Evolutionary conservation across 352 stramenopile species (phyloP), one percentile per base, ranked within the genome.

Genomic region (Pythium graminicola): DNA sequence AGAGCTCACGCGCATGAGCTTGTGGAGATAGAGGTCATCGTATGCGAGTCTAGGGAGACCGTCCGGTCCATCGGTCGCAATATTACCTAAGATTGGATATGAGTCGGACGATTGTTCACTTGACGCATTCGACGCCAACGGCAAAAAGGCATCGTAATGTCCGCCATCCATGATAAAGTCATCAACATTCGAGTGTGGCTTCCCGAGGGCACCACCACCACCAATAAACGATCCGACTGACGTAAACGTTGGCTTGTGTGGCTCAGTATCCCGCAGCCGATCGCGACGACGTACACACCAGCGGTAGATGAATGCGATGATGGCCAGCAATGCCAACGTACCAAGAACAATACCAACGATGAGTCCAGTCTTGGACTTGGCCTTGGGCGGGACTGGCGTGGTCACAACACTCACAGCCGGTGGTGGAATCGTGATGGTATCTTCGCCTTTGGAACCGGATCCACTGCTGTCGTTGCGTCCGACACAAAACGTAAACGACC

Each of bases 1-100:
- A 35, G 67, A 78, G 55, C 74, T 86, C 43, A 87, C 76, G 50
- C 76, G 79, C 43, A 90, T 57, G 56, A 88, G 80, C 41, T 82
- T 86, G 54, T 80, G 64, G 13, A 90, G 44, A 23, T 81, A 81
- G 9, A 90, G 74, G 33, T 88, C 74, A 26, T 86, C 67, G 62
- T 90, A 89, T 4, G 70, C 81, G 33, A 89, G 52, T 6, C 74
- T 63, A 31, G 72, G 78, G 39, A 89, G 65, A 2, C 73, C 76
- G 35, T 87, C 84, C 51, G 85, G 85, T 17, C 76, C 76, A 35
- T 86, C 76, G 13, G 73, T 64, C 6, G 85, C 70, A 23, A 79
- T 81, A 24, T 73, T 73, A 9, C 54, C 44, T 28, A 89, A 55
- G 39, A 89, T 65, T 53, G 85, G 72, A 46, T 87, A 87, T 17